These are phyloP conservation scores for Rhodamnia argentea DNA, from an alignment of 345 rosid species.

Conservation along the genomic window DNA sequence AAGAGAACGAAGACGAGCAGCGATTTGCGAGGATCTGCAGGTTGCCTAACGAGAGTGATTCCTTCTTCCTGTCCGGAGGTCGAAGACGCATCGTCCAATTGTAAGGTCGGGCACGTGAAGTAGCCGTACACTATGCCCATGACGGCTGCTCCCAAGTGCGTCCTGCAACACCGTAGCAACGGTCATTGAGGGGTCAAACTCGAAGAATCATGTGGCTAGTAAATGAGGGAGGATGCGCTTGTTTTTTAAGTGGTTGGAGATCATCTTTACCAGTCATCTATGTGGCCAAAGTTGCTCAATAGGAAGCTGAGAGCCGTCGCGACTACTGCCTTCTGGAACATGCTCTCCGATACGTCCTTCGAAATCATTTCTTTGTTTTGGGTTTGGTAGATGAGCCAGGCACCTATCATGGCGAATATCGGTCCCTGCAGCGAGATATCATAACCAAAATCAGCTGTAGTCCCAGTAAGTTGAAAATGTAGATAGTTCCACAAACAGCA, in stretches of 20 bases:
- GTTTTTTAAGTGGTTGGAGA: neutral
- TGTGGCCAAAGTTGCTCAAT: conserved; percentile 65
- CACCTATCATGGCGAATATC: conserved; percentile 72
- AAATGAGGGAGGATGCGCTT: neutral
- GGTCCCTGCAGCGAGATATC: conserved; percentile 38
- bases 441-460: neutral
- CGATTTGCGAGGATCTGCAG: conserved; percentile 54
- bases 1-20: conserved; percentile 35
- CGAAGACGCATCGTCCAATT: conserved; percentile 42
- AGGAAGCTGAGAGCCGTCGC: conserved; percentile 54
- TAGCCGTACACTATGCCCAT: conserved; percentile 54
- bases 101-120: conserved; percentile 52
- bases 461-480: neutral
- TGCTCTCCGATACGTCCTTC: conserved; percentile 36
- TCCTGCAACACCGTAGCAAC: conserved; percentile 27
- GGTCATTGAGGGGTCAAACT: neutral
- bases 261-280: conserved; percentile 64
- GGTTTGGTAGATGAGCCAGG: conserved; percentile 67
- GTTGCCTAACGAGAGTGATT: conserved; percentile 22
- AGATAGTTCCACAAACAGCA: too few relatives aligned
- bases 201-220: neutral
- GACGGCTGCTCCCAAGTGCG: conserved; percentile 63
- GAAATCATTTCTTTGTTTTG: conserved; percentile 47
- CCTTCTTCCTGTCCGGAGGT: conserved; percentile 47
- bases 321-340: conserved; percentile 68